Conservation (phyloP, 2,329 filamentous ascomycete species). For the Alternaria brassicicola region DNA sequence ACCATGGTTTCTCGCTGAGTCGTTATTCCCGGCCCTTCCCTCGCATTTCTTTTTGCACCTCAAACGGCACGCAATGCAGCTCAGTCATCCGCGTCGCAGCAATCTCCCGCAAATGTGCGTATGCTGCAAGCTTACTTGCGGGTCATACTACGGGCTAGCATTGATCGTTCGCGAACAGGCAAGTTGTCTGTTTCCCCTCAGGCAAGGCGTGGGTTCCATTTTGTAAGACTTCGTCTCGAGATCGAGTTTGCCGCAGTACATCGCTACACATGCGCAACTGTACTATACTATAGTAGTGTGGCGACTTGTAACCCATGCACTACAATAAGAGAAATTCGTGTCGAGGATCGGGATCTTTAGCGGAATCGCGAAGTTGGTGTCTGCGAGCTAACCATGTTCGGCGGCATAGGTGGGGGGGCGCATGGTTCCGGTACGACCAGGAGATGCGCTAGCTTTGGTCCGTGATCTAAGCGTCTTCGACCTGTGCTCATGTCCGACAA, state of each 20-base stretch:
- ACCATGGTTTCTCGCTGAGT: too few species aligned
- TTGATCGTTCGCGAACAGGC: not conserved
- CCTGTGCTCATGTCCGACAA: not conserved
- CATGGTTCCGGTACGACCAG: not conserved
- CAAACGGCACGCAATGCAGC: too few species aligned
- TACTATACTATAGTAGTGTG: too few species aligned
- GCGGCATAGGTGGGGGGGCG: not conserved
- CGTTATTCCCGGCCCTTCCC: too few species aligned
- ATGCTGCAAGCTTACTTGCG: not conserved
- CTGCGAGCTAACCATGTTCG: not conserved
- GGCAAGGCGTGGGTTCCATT: not conserved
- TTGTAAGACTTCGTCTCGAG: not conserved
- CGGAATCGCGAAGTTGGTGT: slow-evolving; percentile 1
- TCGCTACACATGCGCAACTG: not conserved
- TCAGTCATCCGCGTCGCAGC: too few species aligned
- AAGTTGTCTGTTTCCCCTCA: not conserved
- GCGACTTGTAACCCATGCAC: not conserved
- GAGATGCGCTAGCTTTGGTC: not conserved
- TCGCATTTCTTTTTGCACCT: too few species aligned
- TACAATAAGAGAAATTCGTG: not conserved
- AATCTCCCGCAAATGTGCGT: too few species aligned
- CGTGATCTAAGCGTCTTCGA: not conserved
- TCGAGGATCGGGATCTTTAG: slow-evolving; percentile 12
- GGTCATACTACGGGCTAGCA: not conserved
- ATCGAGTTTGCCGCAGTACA: slow-evolving; percentile 5